Percentiles rank a stretch among this genome's conserved stretches.
Evolutionary conservation across 306 rosid species (phyloP).

Genomic region (Betula pendula): DNA sequence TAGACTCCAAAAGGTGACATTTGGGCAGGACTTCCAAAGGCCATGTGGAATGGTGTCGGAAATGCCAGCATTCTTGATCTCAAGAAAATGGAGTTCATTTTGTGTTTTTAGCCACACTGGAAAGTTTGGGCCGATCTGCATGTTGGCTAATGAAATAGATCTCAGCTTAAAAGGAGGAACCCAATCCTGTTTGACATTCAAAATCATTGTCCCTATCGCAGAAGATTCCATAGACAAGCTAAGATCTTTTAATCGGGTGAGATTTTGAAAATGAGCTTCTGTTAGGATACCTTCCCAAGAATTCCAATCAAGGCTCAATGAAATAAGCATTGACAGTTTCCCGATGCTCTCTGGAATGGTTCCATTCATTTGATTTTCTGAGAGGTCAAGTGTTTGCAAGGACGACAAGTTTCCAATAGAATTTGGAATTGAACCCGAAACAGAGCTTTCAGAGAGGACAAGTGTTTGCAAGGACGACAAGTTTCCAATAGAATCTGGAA

Average conservation of each 20-base stretch:
- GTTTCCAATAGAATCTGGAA: too few species aligned
- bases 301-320: too few species aligned
- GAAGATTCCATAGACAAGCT: neutral
- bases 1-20: neutral
- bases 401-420: too few species aligned
- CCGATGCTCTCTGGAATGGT: too few species aligned
- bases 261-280: too few species aligned
- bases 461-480: too few species aligned
- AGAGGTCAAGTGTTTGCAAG: too few species aligned
- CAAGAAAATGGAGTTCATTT: neutral
- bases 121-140: neutral
- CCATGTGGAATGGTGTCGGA: constrained; percentile 8
- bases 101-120: constrained; percentile 6
- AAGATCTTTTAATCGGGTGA: neutral
- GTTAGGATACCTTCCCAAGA: too few species aligned
- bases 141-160: neutral
- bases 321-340: neutral
- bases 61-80: constrained; percentile 7
- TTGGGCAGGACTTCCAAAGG: constrained; percentile 16
- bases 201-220: accelerated
- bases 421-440: too few species aligned
- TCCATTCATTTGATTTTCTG: too few species aligned
- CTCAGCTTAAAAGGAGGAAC: neutral
- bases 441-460: too few species aligned
- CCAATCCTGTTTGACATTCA: neutral